Base-by-base conservation (phyloP, 2,329 filamentous ascomycete species). In the Epichloe glyceriae region DNA sequence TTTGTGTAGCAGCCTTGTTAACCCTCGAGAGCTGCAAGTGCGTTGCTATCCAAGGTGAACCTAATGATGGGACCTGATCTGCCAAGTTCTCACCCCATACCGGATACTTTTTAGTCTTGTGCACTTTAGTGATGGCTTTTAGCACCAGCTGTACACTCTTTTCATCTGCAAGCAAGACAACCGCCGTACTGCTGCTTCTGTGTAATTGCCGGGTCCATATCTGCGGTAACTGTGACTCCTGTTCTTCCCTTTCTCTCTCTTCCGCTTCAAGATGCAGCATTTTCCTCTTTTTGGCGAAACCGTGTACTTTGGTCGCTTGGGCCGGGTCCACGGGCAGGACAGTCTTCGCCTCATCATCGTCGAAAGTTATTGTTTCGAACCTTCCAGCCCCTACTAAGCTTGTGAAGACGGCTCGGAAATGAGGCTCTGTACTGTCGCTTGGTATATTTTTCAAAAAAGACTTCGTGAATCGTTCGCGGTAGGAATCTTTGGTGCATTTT, bases 391-490 rank as follows among this genome's bases (percentile, higher is more conserved):
- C 85, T 0, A 96, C 75, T 15, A 94, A 78, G 1, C 76, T 73
- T 1, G 79, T 71, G 58, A 97, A 94, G 0, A 97, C 70, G 41
- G 82, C 74, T 43, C 88, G 82, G 41, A 97, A 75, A 60, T 90
- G 86, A 1, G 73, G 66, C 51, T 88, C 83, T 4, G 88, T 94
- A 53, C 88, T 83, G 63, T 96, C 90, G 55, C 85, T 74, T 6
- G 93, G 93, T 1, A 94, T 71, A 61, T 98, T 97, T 56, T 90
- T 86, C n/a, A 95, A 64, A 95, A 98, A 17, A 98, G 75, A 54
- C 86, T 89, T 58, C 90, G 83, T 15, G 80, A 72, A 59, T 91
- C 85, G 65, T 86, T 78, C 50, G 78, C 73, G 7, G 85, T 85
- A 14, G 86, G 81, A 40, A 86, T 76, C 68, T 85, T 88, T 54